phyloP scores from a whole-genome alignment of 441 rosid species.

The Daphne laureola region DNA sequence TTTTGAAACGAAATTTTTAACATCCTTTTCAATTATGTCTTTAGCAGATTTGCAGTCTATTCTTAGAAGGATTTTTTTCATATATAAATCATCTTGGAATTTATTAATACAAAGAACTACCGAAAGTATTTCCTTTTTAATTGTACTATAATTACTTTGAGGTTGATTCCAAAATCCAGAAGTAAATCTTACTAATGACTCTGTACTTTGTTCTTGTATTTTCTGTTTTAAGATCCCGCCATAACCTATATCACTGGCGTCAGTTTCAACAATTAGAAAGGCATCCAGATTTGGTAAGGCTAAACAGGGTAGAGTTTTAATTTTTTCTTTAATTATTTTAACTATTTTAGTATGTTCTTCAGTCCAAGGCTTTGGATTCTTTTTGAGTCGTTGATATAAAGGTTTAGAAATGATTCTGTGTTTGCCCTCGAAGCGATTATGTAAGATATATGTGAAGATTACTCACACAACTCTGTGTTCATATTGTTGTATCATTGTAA shows the following conservation, averaged over 20 bases:
- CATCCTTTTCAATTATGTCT: background rate
- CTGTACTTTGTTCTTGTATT: background rate
- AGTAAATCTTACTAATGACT: background rate
- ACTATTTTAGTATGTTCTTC: background rate
- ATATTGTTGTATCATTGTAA: too few relatives aligned
- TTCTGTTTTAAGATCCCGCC: background rate
- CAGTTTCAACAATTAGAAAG: background rate
- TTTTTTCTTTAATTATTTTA: background rate
- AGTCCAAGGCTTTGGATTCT: background rate
- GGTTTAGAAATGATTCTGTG: background rate
- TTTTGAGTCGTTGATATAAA: background rate
- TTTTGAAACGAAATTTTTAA: background rate
- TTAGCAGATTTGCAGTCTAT: background rate
- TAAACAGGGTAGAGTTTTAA: too few relatives aligned
- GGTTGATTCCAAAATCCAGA: background rate
- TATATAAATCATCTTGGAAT: background rate
- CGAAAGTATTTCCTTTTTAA: background rate
- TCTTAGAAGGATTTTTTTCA: background rate
- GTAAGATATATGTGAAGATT: too few relatives aligned
- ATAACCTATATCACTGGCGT: background rate
- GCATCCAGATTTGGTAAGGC: too few relatives aligned
- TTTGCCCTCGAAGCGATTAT: too few relatives aligned
- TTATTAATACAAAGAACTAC: background rate
- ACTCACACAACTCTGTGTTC: too few relatives aligned
- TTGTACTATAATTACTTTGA: background rate